Conservation (phyloP, 106 monocot species). For the Dendrobium nobile region DNA sequence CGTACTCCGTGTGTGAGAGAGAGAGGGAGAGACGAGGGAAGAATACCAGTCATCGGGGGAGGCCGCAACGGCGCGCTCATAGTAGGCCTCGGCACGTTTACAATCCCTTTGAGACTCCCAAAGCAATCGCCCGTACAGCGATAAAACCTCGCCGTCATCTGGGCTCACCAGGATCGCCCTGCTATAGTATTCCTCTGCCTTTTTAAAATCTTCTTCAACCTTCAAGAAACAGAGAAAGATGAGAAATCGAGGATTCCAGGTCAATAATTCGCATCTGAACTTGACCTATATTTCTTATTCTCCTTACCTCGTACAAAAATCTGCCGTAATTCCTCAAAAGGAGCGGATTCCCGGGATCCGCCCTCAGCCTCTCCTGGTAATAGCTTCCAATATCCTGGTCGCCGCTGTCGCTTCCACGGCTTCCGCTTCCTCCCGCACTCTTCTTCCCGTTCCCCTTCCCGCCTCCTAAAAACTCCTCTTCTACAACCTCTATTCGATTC, state of each 20-base stretch:
- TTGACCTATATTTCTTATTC: background rate
- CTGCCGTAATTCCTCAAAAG: conserved; percentile 62
- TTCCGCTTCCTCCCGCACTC: conserved; percentile 16
- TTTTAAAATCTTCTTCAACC: conserved; percentile 15
- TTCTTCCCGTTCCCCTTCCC: conserved; percentile 19
- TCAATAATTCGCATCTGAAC: background rate
- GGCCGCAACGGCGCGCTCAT: conserved; percentile 20
- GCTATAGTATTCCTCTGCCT: conserved; percentile 23
- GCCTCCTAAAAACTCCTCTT: conserved; percentile 10
- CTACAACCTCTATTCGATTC: background rate
- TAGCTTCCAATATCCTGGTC: conserved; percentile 20
- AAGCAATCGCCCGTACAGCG: conserved; percentile 21
- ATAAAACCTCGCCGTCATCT: conserved; percentile 15
- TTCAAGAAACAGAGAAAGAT: background rate
- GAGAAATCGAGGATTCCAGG: background rate
- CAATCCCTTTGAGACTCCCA: conserved; percentile 23
- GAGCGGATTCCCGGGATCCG: conserved; percentile 61
- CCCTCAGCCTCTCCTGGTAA: conserved; percentile 52
- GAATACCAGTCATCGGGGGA: conserved; percentile 25
- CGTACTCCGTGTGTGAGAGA: background rate
- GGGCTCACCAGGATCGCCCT: conserved; percentile 28
- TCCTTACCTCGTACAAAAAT: conserved; percentile 64
- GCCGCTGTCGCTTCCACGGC: conserved; percentile 4
- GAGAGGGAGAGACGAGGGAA: background rate
- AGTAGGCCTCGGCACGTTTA: conserved; percentile 16